Evolutionary conservation across 441 rosid species (phyloP).

Genomic region (Capsella rubella): DNA sequence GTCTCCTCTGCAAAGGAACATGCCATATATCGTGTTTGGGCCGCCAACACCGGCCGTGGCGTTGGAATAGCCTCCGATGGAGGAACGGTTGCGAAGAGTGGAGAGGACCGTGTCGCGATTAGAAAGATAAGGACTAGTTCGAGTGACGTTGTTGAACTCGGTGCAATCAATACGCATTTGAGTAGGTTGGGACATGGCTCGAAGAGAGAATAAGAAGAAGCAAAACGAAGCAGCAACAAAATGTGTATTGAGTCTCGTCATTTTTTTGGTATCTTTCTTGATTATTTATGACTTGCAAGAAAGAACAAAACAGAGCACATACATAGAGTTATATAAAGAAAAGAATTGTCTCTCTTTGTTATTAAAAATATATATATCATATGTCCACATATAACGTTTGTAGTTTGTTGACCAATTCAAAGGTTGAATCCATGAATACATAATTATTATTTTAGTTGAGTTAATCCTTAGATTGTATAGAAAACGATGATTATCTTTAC

Average conservation of each 20-base stretch:
- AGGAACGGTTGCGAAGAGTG: conserved; percentile 18
- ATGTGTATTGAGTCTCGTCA: background rate
- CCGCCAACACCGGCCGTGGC: conserved; percentile 27
- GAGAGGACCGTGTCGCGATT: conserved; percentile 4
- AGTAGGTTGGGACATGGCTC: conserved; percentile 16
- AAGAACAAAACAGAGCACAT: conserved; percentile 1
- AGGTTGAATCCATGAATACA: background rate
- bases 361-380: background rate
- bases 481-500: background rate
- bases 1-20: conserved; percentile 40
- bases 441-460: background rate
- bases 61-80: conserved; percentile 28
- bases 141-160: background rate
- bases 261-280: conserved; percentile 3
- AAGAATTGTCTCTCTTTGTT: background rate
- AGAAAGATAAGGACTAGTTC: conserved; percentile 12
- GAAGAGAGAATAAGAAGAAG: background rate
- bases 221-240: background rate
- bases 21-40: conserved; percentile 35
- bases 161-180: background rate
- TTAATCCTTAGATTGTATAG: background rate
- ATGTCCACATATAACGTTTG: background rate
- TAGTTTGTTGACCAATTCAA: background rate
- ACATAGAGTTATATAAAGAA: conserved; percentile 5
- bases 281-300: background rate